A percentile compares a stretch with the other conserved stretches of the same genome.
Evolutionary conservation across 352 stramenopile genomes (phyloP).

Genomic region (Phytophthora ramorum): DNA sequence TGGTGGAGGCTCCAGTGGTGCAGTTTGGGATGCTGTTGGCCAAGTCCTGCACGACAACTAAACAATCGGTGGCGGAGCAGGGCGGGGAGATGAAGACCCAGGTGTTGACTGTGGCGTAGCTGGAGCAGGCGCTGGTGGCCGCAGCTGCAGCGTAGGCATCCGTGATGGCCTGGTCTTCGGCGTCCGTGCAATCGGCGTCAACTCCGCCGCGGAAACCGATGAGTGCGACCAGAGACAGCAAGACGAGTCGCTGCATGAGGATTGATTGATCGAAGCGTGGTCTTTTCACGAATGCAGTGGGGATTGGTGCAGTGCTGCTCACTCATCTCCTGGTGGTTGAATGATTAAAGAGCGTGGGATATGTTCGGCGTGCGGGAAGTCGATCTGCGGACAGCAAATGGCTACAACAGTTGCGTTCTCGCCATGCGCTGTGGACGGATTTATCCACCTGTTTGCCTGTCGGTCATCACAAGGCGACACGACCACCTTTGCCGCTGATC

Average conservation of each 20-base stretch:
- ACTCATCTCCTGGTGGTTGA: neutral
- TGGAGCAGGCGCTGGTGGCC: conserved; percentile 13
- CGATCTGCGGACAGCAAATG: neutral
- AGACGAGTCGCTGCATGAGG: neutral
- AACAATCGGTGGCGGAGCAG: conserved; percentile 27
- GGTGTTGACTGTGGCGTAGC: conserved; percentile 22
- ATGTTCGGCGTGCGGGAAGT: neutral
- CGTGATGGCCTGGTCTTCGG: conserved; percentile 14
- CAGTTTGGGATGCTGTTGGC: conserved; percentile 28
- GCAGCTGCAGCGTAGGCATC: conserved; percentile 15
- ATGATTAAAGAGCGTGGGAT: neutral
- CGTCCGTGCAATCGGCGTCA: conserved; percentile 20
- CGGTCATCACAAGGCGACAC: no score
- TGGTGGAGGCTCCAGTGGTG: conserved; percentile 13
- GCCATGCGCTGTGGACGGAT: no score
- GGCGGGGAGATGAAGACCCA: conserved; percentile 29
- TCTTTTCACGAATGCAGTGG: conserved; percentile 3
- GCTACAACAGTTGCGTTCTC: neutral
- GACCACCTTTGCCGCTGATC: no score
- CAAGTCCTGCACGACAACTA: conserved; percentile 17
- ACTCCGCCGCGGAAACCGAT: neutral
- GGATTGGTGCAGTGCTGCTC: neutral
- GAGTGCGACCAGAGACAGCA: neutral
- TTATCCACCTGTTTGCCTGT: no score
- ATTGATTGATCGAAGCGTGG: neutral